Conservation (phyloP, 306 rosid species). For the Gastrolobium villosum region DNA sequence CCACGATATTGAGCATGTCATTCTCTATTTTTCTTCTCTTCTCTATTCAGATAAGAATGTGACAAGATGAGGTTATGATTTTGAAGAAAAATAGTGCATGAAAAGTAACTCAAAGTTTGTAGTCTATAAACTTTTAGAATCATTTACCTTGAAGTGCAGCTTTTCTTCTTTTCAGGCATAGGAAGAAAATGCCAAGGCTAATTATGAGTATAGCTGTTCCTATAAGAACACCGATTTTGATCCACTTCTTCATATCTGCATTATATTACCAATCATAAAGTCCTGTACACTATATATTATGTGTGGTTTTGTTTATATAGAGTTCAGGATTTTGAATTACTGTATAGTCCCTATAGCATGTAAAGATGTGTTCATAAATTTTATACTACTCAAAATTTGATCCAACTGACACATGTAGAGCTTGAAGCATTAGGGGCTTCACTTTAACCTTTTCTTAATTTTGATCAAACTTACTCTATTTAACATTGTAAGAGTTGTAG, state of each 20-base stretch:
- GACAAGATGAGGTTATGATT: background rate
- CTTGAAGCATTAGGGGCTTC: too few species aligned
- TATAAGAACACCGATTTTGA: background rate
- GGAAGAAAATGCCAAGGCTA: constrained; percentile 8
- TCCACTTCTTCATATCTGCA: constrained; percentile 40
- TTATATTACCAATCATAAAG: background rate
- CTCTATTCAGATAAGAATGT: constrained; percentile 8
- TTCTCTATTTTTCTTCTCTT: background rate
- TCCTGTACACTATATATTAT: background rate
- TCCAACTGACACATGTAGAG: too few species aligned
- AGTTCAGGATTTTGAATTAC: too few species aligned
- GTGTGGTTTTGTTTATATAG: background rate
- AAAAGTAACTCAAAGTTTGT: background rate
- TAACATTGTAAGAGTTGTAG: too few species aligned
- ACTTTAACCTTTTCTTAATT: too few species aligned
- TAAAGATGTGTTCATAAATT: too few species aligned
- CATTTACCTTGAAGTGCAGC: constrained; percentile 24
- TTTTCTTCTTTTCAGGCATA: constrained; percentile 27
- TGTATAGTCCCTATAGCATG: too few species aligned
- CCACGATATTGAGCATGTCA: background rate
- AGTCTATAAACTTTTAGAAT: background rate
- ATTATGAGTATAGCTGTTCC: background rate
- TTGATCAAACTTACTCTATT: too few species aligned
- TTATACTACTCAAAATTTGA: too few species aligned
- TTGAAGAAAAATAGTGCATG: background rate